Evolutionary conservation across 345 rosid genomes (phyloP).

Genomic region (Cardamine chenopodiifolia): DNA sequence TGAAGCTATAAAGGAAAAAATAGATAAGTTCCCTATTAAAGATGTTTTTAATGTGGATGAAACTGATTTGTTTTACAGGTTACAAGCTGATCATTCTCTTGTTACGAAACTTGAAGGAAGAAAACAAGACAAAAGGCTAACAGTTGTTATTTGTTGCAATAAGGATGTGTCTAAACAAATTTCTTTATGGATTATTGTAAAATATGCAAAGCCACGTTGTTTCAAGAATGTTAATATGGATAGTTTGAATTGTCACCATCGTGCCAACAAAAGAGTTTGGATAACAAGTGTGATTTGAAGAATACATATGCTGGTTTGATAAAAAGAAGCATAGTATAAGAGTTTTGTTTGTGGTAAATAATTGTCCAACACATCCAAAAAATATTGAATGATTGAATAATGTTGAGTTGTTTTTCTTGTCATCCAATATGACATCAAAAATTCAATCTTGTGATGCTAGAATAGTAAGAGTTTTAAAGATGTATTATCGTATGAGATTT

Average conservation of each 20-base stretch:
- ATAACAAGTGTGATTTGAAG: slow-evolving; percentile 11
- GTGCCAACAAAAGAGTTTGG: neutral
- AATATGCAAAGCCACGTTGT: neutral
- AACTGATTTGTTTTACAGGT: slow-evolving; percentile 13
- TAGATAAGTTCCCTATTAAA: neutral
- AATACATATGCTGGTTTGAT: neutral
- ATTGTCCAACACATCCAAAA: neutral
- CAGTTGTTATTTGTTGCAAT: slow-evolving; percentile 1
- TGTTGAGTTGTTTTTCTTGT: neutral
- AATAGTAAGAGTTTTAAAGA: slow-evolving; percentile 16
- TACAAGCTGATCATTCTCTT: slow-evolving; percentile 21
- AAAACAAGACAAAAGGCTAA: neutral
- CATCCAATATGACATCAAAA: slow-evolving; percentile 3
- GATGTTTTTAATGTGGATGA: neutral
- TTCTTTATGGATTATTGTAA: slow-evolving; percentile 3
- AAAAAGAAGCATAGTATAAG: neutral
- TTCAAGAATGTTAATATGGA: neutral
- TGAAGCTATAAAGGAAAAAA: neutral
- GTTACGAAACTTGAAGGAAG: slow-evolving; percentile 2
- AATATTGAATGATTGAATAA: neutral
- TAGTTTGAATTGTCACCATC: neutral
- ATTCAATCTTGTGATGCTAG: neutral
- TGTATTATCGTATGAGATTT: neutral
- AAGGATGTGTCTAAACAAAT: neutral
- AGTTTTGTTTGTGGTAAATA: slow-evolving; percentile 9